phyloP scores from a whole-genome alignment of 352 stramenopile genomes.

The Stramenopiles sp. region DNA sequence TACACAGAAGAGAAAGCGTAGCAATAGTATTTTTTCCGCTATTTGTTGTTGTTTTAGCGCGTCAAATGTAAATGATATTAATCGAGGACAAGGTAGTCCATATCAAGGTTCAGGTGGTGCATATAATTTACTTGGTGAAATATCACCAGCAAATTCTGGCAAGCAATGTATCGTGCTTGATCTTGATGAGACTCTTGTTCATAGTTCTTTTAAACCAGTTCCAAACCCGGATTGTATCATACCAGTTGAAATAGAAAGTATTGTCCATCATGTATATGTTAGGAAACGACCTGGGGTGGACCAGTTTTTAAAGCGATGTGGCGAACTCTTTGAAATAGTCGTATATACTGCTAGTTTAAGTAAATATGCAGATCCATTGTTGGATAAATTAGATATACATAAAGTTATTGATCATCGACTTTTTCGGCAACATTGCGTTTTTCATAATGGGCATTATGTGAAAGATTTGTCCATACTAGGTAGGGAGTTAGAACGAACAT shows the following conservation, averaged over 20 bases:
- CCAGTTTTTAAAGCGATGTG: conserved; percentile 82
- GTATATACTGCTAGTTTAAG: conserved; percentile 91
- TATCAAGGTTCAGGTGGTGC: too few relatives aligned
- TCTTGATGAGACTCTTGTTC: conserved; percentile 90
- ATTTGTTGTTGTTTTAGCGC: too few relatives aligned
- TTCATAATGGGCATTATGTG: conserved; percentile 83
- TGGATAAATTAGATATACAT: conserved; percentile 82
- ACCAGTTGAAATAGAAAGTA: conserved; percentile 78
- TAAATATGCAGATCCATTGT: conserved; percentile 87
- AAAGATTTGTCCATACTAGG: conserved; percentile 89
- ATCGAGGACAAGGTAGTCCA: too few relatives aligned
- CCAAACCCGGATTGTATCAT: conserved; percentile 84
- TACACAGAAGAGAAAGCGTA: too few relatives aligned
- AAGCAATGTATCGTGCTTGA: conserved; percentile 80
- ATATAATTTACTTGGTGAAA: conserved; percentile 18
- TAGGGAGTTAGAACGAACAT: conserved; percentile 67
- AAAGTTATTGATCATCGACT: conserved; percentile 61
- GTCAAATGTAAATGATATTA: too few relatives aligned
- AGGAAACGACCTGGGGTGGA: conserved; percentile 72
- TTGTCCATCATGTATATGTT: conserved; percentile 60
- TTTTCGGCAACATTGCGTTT: conserved; percentile 79
- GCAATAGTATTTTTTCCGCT: too few relatives aligned
- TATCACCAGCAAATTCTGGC: conserved; percentile 28
- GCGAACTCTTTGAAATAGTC: conserved; percentile 90
- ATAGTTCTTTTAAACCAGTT: conserved; percentile 84